Conservation (phyloP, 2,329 filamentous ascomycete species). For the Ophiostoma montium region DNA sequence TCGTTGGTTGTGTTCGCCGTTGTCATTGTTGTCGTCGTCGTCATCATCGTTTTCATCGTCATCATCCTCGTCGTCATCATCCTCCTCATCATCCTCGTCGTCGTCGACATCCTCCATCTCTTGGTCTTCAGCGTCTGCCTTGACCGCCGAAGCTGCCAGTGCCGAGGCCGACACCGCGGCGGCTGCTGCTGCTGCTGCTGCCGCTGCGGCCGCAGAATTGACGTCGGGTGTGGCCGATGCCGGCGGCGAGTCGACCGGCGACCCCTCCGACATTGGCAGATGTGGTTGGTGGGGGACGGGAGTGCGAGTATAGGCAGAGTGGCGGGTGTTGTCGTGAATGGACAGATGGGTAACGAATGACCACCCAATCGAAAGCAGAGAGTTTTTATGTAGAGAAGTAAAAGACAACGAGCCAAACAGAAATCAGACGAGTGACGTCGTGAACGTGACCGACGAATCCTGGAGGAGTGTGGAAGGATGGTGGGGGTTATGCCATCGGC, state of each 20-base stretch:
- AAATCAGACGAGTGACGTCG: too few species aligned
- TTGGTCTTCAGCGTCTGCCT: background rate
- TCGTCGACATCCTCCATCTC: constrained; percentile 1
- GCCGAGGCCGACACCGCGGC: constrained; percentile 4
- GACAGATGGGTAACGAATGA: too few species aligned
- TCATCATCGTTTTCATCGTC: background rate
- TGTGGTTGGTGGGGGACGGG: background rate
- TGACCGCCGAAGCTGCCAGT: background rate
- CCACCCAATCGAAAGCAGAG: too few species aligned
- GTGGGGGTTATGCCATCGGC: too few species aligned
- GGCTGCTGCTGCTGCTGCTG: constrained; percentile 2
- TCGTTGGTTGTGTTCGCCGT: background rate
- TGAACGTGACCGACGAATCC: too few species aligned
- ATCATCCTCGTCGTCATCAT: background rate
- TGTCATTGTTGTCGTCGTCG: background rate
- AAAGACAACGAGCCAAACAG: too few species aligned
- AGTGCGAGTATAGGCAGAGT: background rate
- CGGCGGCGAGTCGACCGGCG: constrained; percentile 7
- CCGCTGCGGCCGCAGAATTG: background rate
- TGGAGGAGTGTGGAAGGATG: too few species aligned
- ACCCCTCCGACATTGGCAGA: constrained; percentile 10
- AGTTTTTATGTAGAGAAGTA: too few species aligned
- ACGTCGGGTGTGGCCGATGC: constrained; percentile 2
- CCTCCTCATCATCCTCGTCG: background rate
- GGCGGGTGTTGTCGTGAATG: background rate